Conservation (phyloP, 1,139 yeast species). For the Candida anutae region DNA sequence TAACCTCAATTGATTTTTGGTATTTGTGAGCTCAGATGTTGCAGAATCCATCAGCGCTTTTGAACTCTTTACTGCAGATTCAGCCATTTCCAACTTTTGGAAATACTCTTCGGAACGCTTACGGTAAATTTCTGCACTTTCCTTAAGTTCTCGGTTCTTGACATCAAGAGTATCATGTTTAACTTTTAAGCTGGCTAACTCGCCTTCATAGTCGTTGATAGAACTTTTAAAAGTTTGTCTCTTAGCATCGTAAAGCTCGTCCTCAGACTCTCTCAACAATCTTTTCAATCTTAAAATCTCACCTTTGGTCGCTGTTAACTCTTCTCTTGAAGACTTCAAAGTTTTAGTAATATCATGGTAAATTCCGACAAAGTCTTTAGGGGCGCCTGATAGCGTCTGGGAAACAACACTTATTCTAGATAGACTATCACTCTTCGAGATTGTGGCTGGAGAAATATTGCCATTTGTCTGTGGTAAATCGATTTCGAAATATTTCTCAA, state of each 20-base stretch:
- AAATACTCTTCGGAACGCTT: constrained; percentile 70
- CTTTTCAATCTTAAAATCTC: constrained; percentile 47
- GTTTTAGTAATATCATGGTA: constrained; percentile 52
- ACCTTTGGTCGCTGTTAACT: constrained; percentile 41
- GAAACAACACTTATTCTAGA: constrained; percentile 26
- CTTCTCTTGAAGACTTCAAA: constrained; percentile 42
- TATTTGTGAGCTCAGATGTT: constrained; percentile 48
- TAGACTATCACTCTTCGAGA: constrained; percentile 30
- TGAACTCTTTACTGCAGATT: constrained; percentile 59
- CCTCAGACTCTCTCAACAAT: constrained; percentile 39
- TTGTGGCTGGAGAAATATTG: constrained; percentile 5
- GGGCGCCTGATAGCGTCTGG: constrained; percentile 20
- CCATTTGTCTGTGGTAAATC: constrained; percentile 1
- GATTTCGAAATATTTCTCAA: constrained; percentile 19
- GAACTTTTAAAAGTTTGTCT: constrained; percentile 27
- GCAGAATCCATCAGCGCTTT: constrained; percentile 55
- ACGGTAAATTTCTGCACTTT: constrained; percentile 56
- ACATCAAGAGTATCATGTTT: constrained; percentile 45
- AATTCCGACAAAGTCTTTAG: constrained; percentile 42
- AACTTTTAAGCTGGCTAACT: constrained; percentile 37
- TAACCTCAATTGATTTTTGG: constrained; percentile 43
- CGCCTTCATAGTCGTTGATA: constrained; percentile 33
- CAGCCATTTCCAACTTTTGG: constrained; percentile 71
- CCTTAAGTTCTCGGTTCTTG: constrained; percentile 46
- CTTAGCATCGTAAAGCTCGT: constrained; percentile 36